Base-by-base conservation (phyloP, 2,329 filamentous ascomycete species). In the Neonectria punicea region DNA sequence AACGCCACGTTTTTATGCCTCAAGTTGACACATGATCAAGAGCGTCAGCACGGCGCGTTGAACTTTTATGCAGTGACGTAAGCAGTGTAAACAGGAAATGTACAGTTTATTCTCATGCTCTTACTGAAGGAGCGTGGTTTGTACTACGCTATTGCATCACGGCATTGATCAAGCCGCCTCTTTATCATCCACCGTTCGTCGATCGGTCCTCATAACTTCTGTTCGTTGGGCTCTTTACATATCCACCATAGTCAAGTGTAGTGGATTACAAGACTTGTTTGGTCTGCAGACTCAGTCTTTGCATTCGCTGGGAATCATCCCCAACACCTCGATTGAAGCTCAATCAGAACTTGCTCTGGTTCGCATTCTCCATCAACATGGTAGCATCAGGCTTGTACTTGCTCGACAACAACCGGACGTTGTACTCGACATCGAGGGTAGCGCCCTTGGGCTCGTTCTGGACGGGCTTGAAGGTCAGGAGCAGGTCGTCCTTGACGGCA, bases 401-500 rank as follows among this genome's bases (percentile, higher is more conserved):
- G 73, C 82, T 82, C 51, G 82, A 81, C 58, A 79, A 74, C 36
- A 85, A 70, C 50, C 80, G 75, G 54, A 85, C 77, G 56, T 85
- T 82, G 66, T 80, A 82, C 71, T 82, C 79, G 47, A 81, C 73
- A 34, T 82, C 79, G 1, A 81, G 73, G 46, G 67, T 59, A 30
- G 80, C 72, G 2, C 72, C 80, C 46, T 79, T 77, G 66, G 73
- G 69, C 36, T 82, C 80, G 41, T 77, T 77, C 66, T 78, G 58
- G 34, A 82, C 73, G 10, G 84, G 83, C 70, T 80, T 82, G 73
- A 87, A 87, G 67, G 84, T 79, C 14, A 86, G 78, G 2, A 86
- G 71, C 5, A 87, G 75, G 53, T 85, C 84, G 53, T 84, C 80
- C 78, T 87, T 87, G 70, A 87, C 85, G 41, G 84, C 85, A 66